Evolutionary conservation across 257 asterid species (phyloP).

Genomic region (Phtheirospermum japonicum): DNA sequence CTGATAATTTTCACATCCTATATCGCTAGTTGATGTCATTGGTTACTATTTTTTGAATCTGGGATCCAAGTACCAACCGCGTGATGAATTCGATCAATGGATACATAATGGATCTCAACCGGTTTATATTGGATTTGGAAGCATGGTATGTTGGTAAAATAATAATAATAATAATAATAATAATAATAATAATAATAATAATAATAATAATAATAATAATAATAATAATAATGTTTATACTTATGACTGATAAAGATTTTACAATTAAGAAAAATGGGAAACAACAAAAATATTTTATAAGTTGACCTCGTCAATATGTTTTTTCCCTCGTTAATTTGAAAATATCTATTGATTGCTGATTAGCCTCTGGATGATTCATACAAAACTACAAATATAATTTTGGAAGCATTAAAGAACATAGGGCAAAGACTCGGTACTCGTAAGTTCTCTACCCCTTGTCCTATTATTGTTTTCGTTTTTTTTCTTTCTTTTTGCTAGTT

Average conservation of each 20-base stretch:
- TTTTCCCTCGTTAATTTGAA: background rate
- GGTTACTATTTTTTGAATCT: constrained; percentile 86
- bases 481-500: background rate
- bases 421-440: constrained; percentile 92
- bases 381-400: constrained; percentile 63
- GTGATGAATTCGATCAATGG: constrained; percentile 73
- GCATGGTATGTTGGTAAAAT: constrained; percentile 69
- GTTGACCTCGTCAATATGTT: background rate
- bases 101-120: constrained; percentile 77
- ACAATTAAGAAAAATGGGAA: too few species aligned
- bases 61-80: constrained; percentile 71
- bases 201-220: too few species aligned
- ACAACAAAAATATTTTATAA: background rate
- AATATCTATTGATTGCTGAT: constrained; percentile 24
- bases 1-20: too few species aligned
- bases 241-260: too few species aligned
- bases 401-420: constrained; percentile 80
- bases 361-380: constrained; percentile 92
- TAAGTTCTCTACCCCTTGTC: constrained; percentile 46
- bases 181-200: too few species aligned
- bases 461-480: background rate
- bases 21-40: constrained; percentile 86
- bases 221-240: too few species aligned
- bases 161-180: background rate
- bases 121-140: constrained; percentile 92